Evolutionary conservation across 2,329 filamentous ascomycete species (phyloP), one percentile per base, ranked within the genome.

Genomic region (Xylariaceae sp.): DNA sequence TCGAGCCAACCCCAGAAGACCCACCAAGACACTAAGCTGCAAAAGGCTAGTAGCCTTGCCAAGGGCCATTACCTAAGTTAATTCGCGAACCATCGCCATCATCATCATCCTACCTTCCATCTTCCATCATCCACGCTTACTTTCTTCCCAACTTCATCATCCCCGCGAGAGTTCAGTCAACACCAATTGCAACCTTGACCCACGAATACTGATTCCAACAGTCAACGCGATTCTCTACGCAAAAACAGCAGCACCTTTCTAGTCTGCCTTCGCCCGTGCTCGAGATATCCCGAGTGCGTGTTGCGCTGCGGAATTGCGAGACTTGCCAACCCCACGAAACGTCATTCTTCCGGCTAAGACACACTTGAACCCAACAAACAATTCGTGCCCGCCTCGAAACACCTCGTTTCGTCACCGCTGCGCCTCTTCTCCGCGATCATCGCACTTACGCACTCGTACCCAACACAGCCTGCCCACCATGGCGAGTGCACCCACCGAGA

Each of bases 401-500:
- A 13, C 35, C 17, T n/a, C 3, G 37, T 8, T 13, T 13, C 9
- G 23, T 42, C 10, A 9, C 11, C 8, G 3, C 35, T 10, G 54
- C 44, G 45, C 17, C 18, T 30, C 39, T 10, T 11, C 17, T 30
- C 30, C 18, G 30, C 34, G 10, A 55, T 4, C 13, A 39, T 34
- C 10, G 13, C 11, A 47, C 45, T 53, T 23, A 50, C 44, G 10
- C 42, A 30, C 42, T 49, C 48, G 44, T 1, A 34, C n/a, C 37
- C 35, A 42, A 10, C 37, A 42, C 37, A 42, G 23, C 23, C 37
- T 42, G 37, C 37, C 30, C 51, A 66, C 51, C 18, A 71, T 72
- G 69, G 58, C 69, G 49, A 69, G 62, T 61, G 62, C 59, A 62
- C 69, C 70, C 2, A 63, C 59, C 42, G 70, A 71, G 63, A 73